Conservation (phyloP, 225 moss, liverwort and hornwort genomes). For the Bryum argenteum region DNA sequence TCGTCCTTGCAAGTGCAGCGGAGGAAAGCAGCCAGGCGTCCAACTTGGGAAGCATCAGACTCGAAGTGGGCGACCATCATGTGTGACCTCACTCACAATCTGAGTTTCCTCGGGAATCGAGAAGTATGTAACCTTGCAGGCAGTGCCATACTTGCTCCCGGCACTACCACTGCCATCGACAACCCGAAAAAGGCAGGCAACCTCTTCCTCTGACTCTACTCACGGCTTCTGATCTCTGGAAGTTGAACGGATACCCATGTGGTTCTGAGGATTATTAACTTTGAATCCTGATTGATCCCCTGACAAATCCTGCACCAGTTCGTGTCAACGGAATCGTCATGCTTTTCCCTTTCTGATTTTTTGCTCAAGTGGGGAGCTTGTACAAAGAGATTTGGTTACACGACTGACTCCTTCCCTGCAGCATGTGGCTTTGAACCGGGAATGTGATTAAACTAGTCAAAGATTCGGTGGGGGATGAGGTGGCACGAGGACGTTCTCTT, state of each 20-base stretch:
- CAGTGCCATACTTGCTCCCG: conserved; percentile 25
- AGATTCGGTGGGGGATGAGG: conserved; percentile 24
- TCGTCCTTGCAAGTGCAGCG: conserved; percentile 26
- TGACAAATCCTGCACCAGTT: conserved; percentile 11
- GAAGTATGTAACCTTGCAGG: conserved; percentile 20
- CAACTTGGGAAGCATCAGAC: conserved; percentile 22
- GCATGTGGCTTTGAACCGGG: conserved; percentile 18
- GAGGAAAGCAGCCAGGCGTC: conserved; percentile 25
- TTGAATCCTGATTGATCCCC: conserved; percentile 26
- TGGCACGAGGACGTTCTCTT: conserved; percentile 27
- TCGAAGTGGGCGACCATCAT: conserved; percentile 34
- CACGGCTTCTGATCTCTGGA: conserved; percentile 39
- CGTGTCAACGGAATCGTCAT: not conserved
- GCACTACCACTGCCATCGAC: conserved; percentile 14
- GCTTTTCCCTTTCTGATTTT: not conserved
- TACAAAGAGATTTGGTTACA: not conserved
- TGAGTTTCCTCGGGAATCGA: conserved; percentile 31
- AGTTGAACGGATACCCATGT: conserved; percentile 31
- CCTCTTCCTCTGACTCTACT: conserved; percentile 23
- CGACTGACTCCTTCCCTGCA: conserved; percentile 14
- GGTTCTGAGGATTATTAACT: conserved; percentile 24
- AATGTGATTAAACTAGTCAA: conserved; percentile 20
- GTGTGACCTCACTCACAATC: conserved; percentile 34
- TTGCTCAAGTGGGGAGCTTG: not conserved
- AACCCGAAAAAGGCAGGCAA: conserved; percentile 12